phyloP scores from a whole-genome alignment of 2,329 filamentous ascomycete genomes.

The Claviceps purpurea region DNA sequence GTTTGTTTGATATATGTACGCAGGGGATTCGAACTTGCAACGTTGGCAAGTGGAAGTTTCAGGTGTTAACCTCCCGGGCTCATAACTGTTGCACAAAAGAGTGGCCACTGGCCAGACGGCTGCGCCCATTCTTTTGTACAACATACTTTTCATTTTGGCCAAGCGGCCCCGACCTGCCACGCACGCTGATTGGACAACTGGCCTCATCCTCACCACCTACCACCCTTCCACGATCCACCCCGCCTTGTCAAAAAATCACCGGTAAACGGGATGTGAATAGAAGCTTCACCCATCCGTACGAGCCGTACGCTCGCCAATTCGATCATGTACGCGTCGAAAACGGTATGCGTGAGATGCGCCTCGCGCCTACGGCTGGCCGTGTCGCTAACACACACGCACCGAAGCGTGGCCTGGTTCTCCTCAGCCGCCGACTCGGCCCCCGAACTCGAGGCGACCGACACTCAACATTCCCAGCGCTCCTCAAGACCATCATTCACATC shows the following conservation, averaged over 20 bases:
- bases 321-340: conserved; percentile 22
- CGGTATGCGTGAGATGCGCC: conserved; percentile 22
- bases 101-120: too few species aligned
- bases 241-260: neutral
- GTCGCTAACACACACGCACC: neutral
- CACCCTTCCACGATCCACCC: neutral
- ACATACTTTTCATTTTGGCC: too few species aligned
- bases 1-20: too few species aligned
- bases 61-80: too few species aligned
- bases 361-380: conserved; percentile 13
- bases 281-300: too few species aligned
- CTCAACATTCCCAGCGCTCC: neutral
- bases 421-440: conserved; percentile 8
- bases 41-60: too few species aligned
- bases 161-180: neutral
- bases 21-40: too few species aligned
- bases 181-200: neutral
- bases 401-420: conserved; percentile 11
- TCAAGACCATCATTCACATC: neutral
- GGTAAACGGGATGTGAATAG: too few species aligned
- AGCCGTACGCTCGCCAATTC: neutral
- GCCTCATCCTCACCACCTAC: neutral
- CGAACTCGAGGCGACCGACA: neutral
- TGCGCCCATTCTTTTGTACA: too few species aligned
- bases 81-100: too few species aligned